phyloP scores from a whole-genome alignment of 169 alveolate genomes.

The Ichthyophthirius multifiliis region DNA sequence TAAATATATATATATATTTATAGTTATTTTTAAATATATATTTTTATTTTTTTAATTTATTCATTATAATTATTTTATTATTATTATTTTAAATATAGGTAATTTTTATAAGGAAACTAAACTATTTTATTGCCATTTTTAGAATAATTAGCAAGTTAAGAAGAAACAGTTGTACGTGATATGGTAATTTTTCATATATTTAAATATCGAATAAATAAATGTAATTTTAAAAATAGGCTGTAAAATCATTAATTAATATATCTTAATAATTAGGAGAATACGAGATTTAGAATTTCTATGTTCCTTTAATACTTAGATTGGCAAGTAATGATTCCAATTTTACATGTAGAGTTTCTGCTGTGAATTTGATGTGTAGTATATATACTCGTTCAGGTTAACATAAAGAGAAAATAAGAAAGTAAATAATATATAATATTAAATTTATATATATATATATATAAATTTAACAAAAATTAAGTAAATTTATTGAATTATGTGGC shows the following conservation, averaged over 20 bases:
- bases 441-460: too few species aligned
- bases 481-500: constrained; percentile 70
- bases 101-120: too few species aligned
- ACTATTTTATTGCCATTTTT: constrained; percentile 49
- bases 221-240: too few species aligned
- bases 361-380: constrained; percentile 60
- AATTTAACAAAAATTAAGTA: too few species aligned
- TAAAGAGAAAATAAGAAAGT: constrained; percentile 68
- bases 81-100: too few species aligned
- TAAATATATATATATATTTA: too few species aligned
- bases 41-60: too few species aligned
- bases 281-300: constrained; percentile 49
- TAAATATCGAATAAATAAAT: too few species aligned
- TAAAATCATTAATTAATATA: constrained; percentile 57
- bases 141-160: constrained; percentile 65
- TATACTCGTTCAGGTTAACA: constrained; percentile 62
- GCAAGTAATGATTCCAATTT: constrained; percentile 66
- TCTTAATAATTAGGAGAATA: constrained; percentile 49
- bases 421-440: background rate
- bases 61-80: too few species aligned
- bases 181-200: too few species aligned
- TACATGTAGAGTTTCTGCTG: constrained; percentile 76
- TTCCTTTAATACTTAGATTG: constrained; percentile 55
- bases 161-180: constrained; percentile 84
- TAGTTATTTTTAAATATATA: too few species aligned